A percentile compares a stretch with the other conserved stretches of the same genome.
phyloP scores from a whole-genome alignment of 495 filamentous ascomycete species.

The Glutinoglossum americanum region DNA sequence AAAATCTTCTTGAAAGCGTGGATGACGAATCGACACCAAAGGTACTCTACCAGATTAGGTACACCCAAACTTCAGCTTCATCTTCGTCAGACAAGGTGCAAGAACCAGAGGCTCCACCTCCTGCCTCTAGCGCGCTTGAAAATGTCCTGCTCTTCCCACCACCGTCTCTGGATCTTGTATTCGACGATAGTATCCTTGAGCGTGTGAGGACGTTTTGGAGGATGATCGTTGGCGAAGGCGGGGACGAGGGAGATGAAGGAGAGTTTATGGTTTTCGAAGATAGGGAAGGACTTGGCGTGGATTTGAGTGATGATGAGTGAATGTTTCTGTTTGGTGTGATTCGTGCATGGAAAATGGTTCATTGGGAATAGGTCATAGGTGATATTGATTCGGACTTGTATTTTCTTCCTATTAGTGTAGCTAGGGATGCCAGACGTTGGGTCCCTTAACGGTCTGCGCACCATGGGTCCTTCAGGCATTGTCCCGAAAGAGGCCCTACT shows the following conservation, averaged over 20 bases:
- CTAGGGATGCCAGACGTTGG: no score
- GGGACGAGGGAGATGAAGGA: constrained; percentile 14
- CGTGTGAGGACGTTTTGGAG: constrained; percentile 42
- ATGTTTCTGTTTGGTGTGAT: background rate
- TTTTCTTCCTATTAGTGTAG: no score
- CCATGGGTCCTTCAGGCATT: no score
- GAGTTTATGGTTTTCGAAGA: constrained; percentile 47
- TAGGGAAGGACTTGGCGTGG: constrained; percentile 21
- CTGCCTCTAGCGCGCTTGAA: constrained; percentile 10
- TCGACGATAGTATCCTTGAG: constrained; percentile 43
- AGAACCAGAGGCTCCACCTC: constrained; percentile 16
- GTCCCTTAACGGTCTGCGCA: no score
- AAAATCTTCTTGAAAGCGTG: constrained; percentile 26
- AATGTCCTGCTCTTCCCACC: constrained; percentile 26
- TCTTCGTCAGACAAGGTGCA: constrained; percentile 6
- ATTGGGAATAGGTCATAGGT: background rate
- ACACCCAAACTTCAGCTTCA: constrained; percentile 19
- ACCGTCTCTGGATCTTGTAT: constrained; percentile 36
- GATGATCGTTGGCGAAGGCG: constrained; percentile 28
- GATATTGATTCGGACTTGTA: background rate
- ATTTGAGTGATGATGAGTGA: constrained; percentile 11
- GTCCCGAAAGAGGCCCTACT: no score
- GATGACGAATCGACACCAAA: constrained; percentile 15
- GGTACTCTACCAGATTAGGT: constrained; percentile 39
- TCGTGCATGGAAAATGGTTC: background rate